Evolutionary conservation across 2,329 filamentous ascomycete genomes (phyloP), one percentile per base, ranked within the genome.

Genomic region (Myotisia sp.): DNA sequence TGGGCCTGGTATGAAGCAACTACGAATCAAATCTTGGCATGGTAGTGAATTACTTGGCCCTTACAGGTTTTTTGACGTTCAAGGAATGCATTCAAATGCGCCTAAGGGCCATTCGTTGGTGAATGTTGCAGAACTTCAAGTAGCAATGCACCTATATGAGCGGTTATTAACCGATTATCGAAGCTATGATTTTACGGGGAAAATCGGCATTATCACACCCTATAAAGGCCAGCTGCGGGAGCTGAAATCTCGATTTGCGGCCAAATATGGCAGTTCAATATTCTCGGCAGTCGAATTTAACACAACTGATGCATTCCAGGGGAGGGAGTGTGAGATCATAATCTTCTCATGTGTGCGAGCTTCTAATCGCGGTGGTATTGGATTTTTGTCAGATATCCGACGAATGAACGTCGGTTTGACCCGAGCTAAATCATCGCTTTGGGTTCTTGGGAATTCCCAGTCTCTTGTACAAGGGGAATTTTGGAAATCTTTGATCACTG

Each of bases 371-470:
- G 85, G 87, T 49, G 85, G 87, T 49, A 93, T 98, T 51, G 90
- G 90, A 68, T 98, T 98, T 73, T 79, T 98, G 71, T 81, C 83
- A 36, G 90, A 98, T 55, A 93, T 98, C 51, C 76, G 90, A 39
- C 87, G 90, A 68, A 95, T 98, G 92, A 98, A 98, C 57, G 90
- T 98, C 50, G 90, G 90, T 62, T 67, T 98, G 40, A 98, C 90
- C 14, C 79, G 90, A 65, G 92, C 90, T 4, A 94, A 93, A 57
- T 93, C 83, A 6, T 94, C 87, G 21, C 69, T 98, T 6, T 98
- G 87, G 82, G 87, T 98, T 38, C 69, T 98, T 17, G 90, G 90
- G 45, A 92, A 95, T 56, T 90, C 90, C 0, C 70, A 79, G 37
- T 84, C 86, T 21, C 68, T 98, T 34, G 66, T 79, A 16, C 80